A percentile compares a stretch with the other conserved stretches of the same genome.
Evolutionary conservation across 2,329 filamentous ascomycete genomes (phyloP).

Genomic region (Tolypocladium sp.): DNA sequence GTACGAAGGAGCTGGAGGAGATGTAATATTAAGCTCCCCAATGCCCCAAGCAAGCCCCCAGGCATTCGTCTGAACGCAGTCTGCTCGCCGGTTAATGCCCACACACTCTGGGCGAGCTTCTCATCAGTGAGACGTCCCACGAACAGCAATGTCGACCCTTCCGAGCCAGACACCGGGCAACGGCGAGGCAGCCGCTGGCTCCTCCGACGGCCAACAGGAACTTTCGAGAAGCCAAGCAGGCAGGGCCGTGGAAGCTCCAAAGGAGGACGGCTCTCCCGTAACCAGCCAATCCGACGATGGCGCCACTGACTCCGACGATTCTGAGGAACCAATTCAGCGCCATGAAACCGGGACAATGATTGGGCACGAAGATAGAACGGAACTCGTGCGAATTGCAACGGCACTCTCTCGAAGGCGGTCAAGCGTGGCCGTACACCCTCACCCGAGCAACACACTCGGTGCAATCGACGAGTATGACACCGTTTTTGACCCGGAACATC

Average conservation of each 20-base stretch:
- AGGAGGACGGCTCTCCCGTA: background rate
- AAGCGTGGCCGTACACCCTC: constrained; percentile 8
- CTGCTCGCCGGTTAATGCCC: background rate
- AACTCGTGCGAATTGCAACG: constrained; percentile 30
- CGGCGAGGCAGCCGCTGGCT: background rate
- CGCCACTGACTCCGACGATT: background rate
- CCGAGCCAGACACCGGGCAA: background rate
- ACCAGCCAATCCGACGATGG: background rate
- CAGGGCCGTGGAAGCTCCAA: background rate
- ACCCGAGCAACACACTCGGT: constrained; percentile 8
- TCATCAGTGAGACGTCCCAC: background rate
- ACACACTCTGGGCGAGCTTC: background rate
- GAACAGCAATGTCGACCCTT: background rate
- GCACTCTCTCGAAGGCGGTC: constrained; percentile 25
- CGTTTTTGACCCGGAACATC: constrained; percentile 25
- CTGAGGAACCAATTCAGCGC: background rate
- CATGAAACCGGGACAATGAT: constrained; percentile 12
- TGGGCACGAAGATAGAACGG: constrained; percentile 21
- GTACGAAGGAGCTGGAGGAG: background rate
- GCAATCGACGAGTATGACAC: constrained; percentile 19
- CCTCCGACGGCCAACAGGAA: background rate
- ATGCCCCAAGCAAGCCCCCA: background rate
- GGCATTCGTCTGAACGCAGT: background rate
- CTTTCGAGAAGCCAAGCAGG: background rate
- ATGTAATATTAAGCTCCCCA: background rate